Base-by-base conservation (phyloP, 2,329 filamentous ascomycete genomes). In the Rugonectria rugulosa region DNA sequence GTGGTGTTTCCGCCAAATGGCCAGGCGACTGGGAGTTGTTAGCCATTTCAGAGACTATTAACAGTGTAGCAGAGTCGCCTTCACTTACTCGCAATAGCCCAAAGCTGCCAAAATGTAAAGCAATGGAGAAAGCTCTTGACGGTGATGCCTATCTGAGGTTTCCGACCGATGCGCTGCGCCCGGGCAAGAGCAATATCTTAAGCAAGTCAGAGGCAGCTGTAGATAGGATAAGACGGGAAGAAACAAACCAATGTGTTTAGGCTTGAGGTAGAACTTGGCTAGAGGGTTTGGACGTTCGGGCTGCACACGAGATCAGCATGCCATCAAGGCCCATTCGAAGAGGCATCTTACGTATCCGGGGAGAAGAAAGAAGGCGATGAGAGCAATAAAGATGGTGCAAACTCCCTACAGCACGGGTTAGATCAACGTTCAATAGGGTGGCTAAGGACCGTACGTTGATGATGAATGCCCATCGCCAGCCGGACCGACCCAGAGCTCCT, bases 391-490 rank as follows among this genome's bases (percentile, higher is more conserved):
- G 20, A 49, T 41, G 2, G 45, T 49, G 15, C 45, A 49, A 4
- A 49, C 26, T 27, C 48, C 55, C n/a, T n/a, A n/a, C n/a, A n/a
- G n/a, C n/a, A n/a, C n/a, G n/a, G n/a, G n/a, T n/a, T n/a, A n/a
- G n/a, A n/a, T n/a, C n/a, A n/a, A n/a, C n/a, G n/a, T n/a, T n/a
- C n/a, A n/a, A n/a, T n/a, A n/a, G n/a, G n/a, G n/a, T n/a, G n/a
- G n/a, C n/a, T n/a, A n/a, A n/a, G n/a, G n/a, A n/a, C n/a, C n/a
- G n/a, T n/a, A n/a, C n/a, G 23, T 57, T 57, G 21, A 57, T 57
- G 23, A 57, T 57, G 14, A 57, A 57, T 5, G 55, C 44, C 55
- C 55, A 57, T 3, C 55, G 55, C 55, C 55, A 57, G 47, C 55
- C 55, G 7, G 55, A 15, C 10, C 55, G 50, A 1, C 55, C 55